A percentile compares a stretch with the other conserved stretches of the same genome.
Conservation (phyloP, 257 asterid genomes). For the Anisodus acutangulus region DNA sequence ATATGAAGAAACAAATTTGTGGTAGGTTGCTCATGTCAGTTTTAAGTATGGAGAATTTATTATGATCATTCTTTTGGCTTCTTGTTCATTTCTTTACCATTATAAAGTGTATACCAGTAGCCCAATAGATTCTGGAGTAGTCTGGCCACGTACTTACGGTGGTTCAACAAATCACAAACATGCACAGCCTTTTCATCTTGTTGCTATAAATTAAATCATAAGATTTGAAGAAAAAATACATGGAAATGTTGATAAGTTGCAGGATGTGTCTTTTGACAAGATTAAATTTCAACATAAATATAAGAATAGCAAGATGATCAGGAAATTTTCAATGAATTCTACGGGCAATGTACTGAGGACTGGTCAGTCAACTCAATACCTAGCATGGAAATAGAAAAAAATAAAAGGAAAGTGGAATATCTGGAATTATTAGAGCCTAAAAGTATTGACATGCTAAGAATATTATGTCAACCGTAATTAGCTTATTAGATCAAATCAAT, state of each 20-base stretch:
- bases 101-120: background rate
- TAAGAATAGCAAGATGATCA: constrained; percentile 1
- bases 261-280: background rate
- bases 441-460: background rate
- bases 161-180: background rate
- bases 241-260: background rate
- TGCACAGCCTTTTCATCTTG: background rate
- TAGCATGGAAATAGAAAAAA: background rate
- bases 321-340: background rate
- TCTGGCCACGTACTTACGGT: background rate
- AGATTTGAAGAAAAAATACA: background rate
- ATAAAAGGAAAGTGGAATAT: background rate
- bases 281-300: background rate
- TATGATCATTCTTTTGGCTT: constrained; percentile 8
- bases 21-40: constrained; percentile 49
- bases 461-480: background rate
- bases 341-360: background rate
- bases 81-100: background rate
- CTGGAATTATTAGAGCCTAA: background rate
- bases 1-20: constrained; percentile 84
- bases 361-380: background rate
- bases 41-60: background rate
- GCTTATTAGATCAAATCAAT: background rate
- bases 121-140: background rate
- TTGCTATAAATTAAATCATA: background rate